Evolutionary conservation across 495 filamentous ascomycete species (phyloP).

Genomic region (Sporormia fimetaria): DNA sequence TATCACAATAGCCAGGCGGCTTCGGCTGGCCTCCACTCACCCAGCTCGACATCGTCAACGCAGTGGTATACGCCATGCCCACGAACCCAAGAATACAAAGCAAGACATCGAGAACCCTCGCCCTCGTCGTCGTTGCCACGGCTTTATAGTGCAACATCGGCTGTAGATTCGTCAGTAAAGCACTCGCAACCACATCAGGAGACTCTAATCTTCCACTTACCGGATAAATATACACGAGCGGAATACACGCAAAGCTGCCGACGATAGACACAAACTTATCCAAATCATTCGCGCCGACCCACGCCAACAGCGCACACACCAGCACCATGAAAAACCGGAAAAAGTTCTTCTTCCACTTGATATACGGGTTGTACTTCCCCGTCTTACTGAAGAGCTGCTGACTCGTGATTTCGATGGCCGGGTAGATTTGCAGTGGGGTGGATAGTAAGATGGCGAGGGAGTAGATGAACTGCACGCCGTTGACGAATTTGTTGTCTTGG

Average conservation of each 20-base stretch:
- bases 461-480: slow-evolving; percentile 90
- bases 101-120: slow-evolving; percentile 56
- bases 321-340: slow-evolving; percentile 89
- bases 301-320: slow-evolving; percentile 74
- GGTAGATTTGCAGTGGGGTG: slow-evolving; percentile 92
- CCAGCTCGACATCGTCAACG: slow-evolving; percentile 77
- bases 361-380: slow-evolving; percentile 87
- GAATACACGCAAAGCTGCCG: slow-evolving; percentile 95
- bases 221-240: slow-evolving; percentile 94
- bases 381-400: slow-evolving; percentile 66
- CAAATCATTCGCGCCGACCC: slow-evolving; percentile 82
- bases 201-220: slow-evolving; percentile 49
- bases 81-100: slow-evolving; percentile 71
- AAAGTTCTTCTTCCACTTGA: slow-evolving; percentile 98
- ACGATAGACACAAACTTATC: slow-evolving; percentile 96
- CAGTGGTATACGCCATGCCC: slow-evolving; percentile 84
- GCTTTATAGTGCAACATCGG: slow-evolving; percentile 78
- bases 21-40: slow-evolving; percentile 37
- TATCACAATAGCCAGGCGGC: slow-evolving; percentile 50
- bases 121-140: slow-evolving; percentile 52
- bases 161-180: slow-evolving; percentile 34
- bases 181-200: not conserved
- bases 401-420: slow-evolving; percentile 73
- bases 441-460: slow-evolving; percentile 86
- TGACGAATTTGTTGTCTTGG: slow-evolving; percentile 91